Base-by-base conservation (phyloP, 2,329 filamentous ascomycete species). In the Botrytis elliptica region DNA sequence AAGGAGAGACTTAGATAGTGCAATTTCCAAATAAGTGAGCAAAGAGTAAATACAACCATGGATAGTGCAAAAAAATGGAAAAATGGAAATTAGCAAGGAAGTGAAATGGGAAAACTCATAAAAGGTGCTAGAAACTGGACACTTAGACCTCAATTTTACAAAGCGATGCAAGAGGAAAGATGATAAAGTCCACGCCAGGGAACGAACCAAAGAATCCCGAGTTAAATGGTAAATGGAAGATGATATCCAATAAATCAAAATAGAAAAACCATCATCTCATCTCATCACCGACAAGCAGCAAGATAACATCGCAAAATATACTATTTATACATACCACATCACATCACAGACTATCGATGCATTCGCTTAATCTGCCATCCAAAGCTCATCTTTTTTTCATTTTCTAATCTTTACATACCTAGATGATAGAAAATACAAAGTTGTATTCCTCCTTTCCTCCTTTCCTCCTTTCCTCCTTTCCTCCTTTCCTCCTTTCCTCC, bases 171-270 rank as follows among this genome's bases (percentile, higher is more conserved):
- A 5, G 22, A n/a, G 22, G 49, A 9, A 6, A n/a, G 6, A 14
- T 4, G 6, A 12, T 14, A 1, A 12, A 52, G 5, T n/a, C 0
- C 9, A n/a, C 10, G 4, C 49, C 5, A n/a, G 0, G 4, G 5
- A 52, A 25, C 22, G 10, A n/a, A 2, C 49, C 4, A n/a, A 2
- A 6, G 10, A 52, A n/a, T 52, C 0, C 25, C 0, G 25, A n/a
- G 12, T 6, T 14, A n/a, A 14, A 1, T n/a, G 25, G 5, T 14
- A 49, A 25, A 52, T n/a, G 12, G 22, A 52, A 52, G 5, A 14
- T n/a, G 0, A 14, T 52, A 52, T 16, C 12, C 3, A 14, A 42
- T 5, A 12, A 14, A 22, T 12, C 25, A n/a, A n/a, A 22, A 52
- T 14, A n/a, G 10, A 52, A 52, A 25, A 12, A 2, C 5, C 10